Conservation (phyloP, 768 basidiomycete genomes). For the Naganishia randhawae region DNA sequence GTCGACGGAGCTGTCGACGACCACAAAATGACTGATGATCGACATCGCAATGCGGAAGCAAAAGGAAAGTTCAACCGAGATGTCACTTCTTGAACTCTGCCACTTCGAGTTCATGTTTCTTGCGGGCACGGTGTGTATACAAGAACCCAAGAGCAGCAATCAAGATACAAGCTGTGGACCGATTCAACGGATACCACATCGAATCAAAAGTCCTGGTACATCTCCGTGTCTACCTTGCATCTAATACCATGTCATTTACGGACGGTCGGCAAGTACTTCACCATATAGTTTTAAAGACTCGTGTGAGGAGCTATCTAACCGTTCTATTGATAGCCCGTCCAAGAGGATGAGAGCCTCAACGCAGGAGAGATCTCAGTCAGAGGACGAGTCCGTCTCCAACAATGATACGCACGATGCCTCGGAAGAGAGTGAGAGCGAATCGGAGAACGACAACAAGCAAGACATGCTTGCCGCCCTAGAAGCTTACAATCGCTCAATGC, state of each 20-base stretch:
- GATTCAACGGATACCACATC: too few relatives aligned
- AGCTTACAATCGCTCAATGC: conserved; percentile 47
- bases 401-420: neutral
- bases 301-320: too few relatives aligned
- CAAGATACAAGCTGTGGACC: too few relatives aligned
- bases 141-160: neutral
- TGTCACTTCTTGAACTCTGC: neutral
- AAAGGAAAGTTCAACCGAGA: neutral
- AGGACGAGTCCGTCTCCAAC: too few relatives aligned
- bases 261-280: neutral
- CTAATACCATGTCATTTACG: neutral
- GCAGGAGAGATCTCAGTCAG: neutral
- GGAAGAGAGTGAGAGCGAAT: conserved; percentile 16
- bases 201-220: too few relatives aligned
- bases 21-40: too few relatives aligned
- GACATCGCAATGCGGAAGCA: neutral
- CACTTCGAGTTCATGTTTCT: neutral
- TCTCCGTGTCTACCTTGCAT: neutral
- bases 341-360: conserved; percentile 8
- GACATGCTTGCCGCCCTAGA: conserved; percentile 47
- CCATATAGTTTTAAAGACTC: neutral
- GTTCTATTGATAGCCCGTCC: neutral
- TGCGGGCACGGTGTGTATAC: neutral
- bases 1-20: too few relatives aligned
- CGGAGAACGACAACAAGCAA: conserved; percentile 27